Evolutionary conservation across 306 rosid species (phyloP).

Genomic region (Vigna mungo): DNA sequence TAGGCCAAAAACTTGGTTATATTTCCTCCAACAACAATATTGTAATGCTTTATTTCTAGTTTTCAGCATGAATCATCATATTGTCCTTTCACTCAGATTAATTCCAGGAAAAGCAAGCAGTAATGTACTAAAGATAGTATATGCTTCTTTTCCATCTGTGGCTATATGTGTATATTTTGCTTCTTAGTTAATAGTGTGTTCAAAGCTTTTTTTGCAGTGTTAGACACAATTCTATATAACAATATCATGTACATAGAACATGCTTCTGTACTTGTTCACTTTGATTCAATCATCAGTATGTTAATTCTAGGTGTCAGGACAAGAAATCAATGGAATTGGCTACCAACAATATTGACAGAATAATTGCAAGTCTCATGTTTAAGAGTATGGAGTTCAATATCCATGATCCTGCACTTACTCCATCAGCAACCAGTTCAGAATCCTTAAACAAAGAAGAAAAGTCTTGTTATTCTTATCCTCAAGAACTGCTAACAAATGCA

Average conservation of each 20-base stretch:
- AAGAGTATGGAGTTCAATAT: conserved; percentile 51
- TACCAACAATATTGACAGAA: conserved; percentile 65
- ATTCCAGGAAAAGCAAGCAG: not conserved
- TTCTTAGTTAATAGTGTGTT: not conserved
- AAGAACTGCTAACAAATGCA: conserved; percentile 35
- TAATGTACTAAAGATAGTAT: not conserved
- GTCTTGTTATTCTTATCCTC: not conserved
- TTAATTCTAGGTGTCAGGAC: conserved; percentile 45
- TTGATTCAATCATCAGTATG: conserved; percentile 15
- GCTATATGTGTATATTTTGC: not conserved
- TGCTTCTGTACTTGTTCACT: not conserved
- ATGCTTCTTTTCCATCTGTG: not conserved
- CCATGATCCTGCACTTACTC: conserved; percentile 39
- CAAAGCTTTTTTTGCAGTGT: not conserved
- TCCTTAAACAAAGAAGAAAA: conserved; percentile 21
- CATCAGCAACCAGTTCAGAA: conserved; percentile 38
- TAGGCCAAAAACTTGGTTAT: conserved; percentile 9
- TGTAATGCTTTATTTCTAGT: not conserved
- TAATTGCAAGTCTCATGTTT: conserved; percentile 71
- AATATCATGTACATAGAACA: not conserved
- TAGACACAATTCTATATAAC: not conserved
- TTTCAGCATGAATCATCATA: not conserved
- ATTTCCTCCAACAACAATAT: not conserved
- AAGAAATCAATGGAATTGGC: conserved; percentile 50
- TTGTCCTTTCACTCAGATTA: not conserved